Evolutionary conservation across 306 rosid genomes (phyloP).

Genomic region (Medicago lupulina): DNA sequence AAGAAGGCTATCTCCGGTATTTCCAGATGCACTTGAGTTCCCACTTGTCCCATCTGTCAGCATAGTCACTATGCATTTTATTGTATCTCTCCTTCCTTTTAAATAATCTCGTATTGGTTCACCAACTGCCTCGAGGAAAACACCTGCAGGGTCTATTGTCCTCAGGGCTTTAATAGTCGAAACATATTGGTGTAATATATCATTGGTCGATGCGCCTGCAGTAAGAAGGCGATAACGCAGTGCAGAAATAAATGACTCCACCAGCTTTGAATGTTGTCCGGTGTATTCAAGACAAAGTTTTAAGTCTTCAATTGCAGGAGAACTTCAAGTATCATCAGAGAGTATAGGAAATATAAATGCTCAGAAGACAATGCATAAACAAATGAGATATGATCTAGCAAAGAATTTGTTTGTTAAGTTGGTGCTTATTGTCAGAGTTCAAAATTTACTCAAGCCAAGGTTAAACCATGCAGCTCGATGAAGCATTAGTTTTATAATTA

Average conservation of each 20-base stretch:
- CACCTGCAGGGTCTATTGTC: slow-evolving; percentile 93
- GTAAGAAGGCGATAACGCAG: slow-evolving; percentile 89
- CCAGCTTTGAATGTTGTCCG: slow-evolving; percentile 94
- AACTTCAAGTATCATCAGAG: slow-evolving; percentile 58
- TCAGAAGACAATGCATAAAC: slow-evolving; percentile 36
- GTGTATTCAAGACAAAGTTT: slow-evolving; percentile 90
- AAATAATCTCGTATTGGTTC: slow-evolving; percentile 94
- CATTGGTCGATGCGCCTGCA: slow-evolving; percentile 98
- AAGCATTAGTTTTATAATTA: slow-evolving; percentile 28
- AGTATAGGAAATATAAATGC: slow-evolving; percentile 31
- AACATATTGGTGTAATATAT: slow-evolving; percentile 95
- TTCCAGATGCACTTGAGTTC: slow-evolving; percentile 77
- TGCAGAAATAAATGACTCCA: slow-evolving; percentile 91
- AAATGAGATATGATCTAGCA: slow-evolving; percentile 31
- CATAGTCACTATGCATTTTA: slow-evolving; percentile 95
- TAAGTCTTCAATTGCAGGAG: slow-evolving; percentile 93
- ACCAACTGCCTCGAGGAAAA: slow-evolving; percentile 95
- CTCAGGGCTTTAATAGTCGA: slow-evolving; percentile 92
- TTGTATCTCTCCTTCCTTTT: slow-evolving; percentile 97
- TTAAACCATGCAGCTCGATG: slow-evolving; percentile 25
- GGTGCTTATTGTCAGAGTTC: slow-evolving; percentile 13
- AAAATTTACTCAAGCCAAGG: slow-evolving; percentile 27
- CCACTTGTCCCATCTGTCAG: slow-evolving; percentile 94
- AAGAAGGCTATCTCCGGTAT: slow-evolving; percentile 93
- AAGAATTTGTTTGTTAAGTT: slow-evolving; percentile 23